These are phyloP conservation scores for Rhypophila decipiens DNA, from an alignment of 495 filamentous ascomycete genomes.

Conservation along the genomic window DNA sequence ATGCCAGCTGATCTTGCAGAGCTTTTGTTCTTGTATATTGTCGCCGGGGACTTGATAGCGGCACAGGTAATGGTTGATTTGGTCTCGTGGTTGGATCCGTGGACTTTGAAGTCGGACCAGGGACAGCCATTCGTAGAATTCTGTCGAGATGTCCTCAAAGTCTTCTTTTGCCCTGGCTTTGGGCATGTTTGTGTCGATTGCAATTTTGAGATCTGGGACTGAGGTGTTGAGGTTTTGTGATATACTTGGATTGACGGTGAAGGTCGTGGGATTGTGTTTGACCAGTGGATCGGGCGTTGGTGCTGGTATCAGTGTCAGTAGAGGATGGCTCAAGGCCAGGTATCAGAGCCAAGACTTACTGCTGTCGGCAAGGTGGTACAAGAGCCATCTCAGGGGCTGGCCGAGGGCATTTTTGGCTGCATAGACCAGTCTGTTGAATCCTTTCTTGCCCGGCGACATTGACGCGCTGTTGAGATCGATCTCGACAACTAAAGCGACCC, in stretches of 20 bases:
- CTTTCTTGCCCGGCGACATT: constrained; percentile 88
- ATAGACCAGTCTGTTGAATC: constrained; percentile 78
- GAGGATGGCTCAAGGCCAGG: not conserved
- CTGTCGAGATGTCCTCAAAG: constrained; percentile 54
- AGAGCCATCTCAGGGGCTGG: constrained; percentile 70
- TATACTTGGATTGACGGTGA: constrained; percentile 28
- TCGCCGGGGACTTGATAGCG: constrained; percentile 64
- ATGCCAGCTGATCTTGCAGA: constrained; percentile 49
- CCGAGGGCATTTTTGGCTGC: constrained; percentile 79
- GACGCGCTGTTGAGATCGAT: constrained; percentile 70
- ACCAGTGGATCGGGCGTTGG: constrained; percentile 45
- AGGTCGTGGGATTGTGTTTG: constrained; percentile 47
- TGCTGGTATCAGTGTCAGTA: constrained; percentile 22
- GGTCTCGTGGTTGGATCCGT: constrained; percentile 59
- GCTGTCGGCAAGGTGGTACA: constrained; percentile 54
- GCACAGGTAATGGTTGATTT: constrained; percentile 72
- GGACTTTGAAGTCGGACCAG: constrained; percentile 66
- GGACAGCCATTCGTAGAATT: constrained; percentile 79
- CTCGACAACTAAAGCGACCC: constrained; percentile 59
- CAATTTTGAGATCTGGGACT: constrained; percentile 45
- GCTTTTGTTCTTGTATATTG: constrained; percentile 14
- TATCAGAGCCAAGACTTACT: constrained; percentile 22
- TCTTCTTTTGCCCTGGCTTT: constrained; percentile 30
- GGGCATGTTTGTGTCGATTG: constrained; percentile 29
- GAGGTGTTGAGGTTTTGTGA: constrained; percentile 28